A percentile compares a stretch with the other conserved stretches of the same genome.
These are phyloP conservation scores for Wickerhamomyces chambardii DNA, from an alignment of 805 yeast species.

Conservation along the genomic window DNA sequence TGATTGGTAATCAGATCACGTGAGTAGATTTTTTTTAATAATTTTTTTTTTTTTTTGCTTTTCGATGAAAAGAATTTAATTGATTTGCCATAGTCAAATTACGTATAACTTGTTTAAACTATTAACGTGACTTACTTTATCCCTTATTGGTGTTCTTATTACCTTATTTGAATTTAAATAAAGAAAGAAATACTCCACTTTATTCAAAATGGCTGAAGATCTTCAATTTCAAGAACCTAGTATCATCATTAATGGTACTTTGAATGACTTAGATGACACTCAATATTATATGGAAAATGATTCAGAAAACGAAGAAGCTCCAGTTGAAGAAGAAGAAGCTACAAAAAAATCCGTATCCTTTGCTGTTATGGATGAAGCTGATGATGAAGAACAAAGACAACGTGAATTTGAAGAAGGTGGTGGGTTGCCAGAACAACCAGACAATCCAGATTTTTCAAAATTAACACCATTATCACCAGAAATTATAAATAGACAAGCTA, in stretches of 20 bases:
- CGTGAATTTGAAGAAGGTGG: conserved; percentile 97
- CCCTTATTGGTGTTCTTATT: no score
- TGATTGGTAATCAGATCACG: no score
- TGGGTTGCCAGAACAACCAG: conserved; percentile 95
- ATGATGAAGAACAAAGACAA: conserved; percentile 68
- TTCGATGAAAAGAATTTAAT: no score
- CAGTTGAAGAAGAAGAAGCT: conserved; percentile 29
- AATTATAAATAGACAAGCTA: conserved; percentile 97
- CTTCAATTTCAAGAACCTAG: conserved; percentile 81
- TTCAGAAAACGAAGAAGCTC: conserved; percentile 28
- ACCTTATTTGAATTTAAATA: conserved; percentile 1
- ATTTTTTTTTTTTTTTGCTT: no score
- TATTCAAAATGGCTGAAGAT: conserved; percentile 56
- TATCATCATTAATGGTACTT: conserved; percentile 64
- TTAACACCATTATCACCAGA: conserved; percentile 90
- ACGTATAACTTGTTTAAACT: no score
- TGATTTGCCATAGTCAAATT: no score
- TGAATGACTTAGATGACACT: conserved; percentile 24
- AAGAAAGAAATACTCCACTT: background rate
- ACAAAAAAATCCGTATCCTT: conserved; percentile 74
- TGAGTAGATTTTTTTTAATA: no score
- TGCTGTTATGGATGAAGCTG: conserved; percentile 60
- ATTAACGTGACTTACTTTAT: no score
- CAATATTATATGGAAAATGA: conserved; percentile 27
- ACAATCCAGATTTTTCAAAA: conserved; percentile 69